Evolutionary conservation across 495 filamentous ascomycete genomes (phyloP), one percentile per base, ranked within the genome.

Genomic region (Tuber aestivum): DNA sequence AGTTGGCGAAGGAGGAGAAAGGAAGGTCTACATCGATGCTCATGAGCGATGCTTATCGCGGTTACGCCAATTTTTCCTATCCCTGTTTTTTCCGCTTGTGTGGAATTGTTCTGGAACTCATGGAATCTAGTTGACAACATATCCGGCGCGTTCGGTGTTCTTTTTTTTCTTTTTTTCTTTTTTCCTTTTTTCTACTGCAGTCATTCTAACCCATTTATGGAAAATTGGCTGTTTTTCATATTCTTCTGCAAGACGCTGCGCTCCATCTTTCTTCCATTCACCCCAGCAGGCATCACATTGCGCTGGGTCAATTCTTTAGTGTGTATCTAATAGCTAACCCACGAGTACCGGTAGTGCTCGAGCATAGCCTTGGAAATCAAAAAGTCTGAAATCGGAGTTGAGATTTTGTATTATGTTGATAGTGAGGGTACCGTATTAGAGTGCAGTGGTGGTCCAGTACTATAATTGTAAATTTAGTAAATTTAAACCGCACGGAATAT

Each of bases 101-200:
- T 61, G 9, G 10, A 32, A 61, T 27, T 56, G 6, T 20, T 12
- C n/a, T 61, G n/a, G 14, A 61, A 27, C n/a, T 61, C 50, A 61
- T 61, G 50, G 50, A 12, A 61, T 32, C n/a, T 61, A 9, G 50
- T 61, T 7, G n/a, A n/a, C 50, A 27, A 14, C 50, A 61, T 61
- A 27, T 61, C 50, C 9, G 3, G 50, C 50, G 50, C 50, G 50
- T 61, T 61, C 27, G 50, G 50, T 61, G 3, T 61, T 23, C n/a
- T 27, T 72, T 75, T 21, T 48, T 18, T 38, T n/a, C n/a, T 72
- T 72, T 75, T 18, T 12, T 40, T 40, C 42, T 72, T 68, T 70
- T 40, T 75, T 70, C 6, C 38, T 40, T 23, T 37, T 65, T 45
- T 45, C 42, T 20, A 45, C 14, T 21, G 35, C 16, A 37, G 38